A percentile compares a stretch with the other conserved stretches of the same genome.
These are phyloP conservation scores for Aureobasidium sp. DNA, from an alignment of 2,329 filamentous ascomycete genomes.

Conservation along the genomic window DNA sequence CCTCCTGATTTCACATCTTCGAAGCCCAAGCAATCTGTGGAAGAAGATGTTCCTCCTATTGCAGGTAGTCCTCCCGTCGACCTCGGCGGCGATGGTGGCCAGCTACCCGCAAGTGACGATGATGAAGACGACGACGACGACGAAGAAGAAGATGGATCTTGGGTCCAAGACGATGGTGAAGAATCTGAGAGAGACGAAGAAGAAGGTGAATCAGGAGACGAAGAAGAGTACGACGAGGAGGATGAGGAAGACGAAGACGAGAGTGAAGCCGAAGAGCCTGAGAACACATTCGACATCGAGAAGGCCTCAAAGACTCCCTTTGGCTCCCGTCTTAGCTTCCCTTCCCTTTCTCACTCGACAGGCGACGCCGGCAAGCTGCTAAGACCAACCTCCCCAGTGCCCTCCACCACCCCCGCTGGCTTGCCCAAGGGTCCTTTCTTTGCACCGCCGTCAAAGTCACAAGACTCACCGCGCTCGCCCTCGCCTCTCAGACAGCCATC, in stretches of 20 bases:
- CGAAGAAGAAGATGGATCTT: slow-evolving; percentile 29
- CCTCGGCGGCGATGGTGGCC: slow-evolving; percentile 25
- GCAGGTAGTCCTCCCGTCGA: slow-evolving; percentile 44
- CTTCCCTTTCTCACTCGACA: slow-evolving; percentile 7
- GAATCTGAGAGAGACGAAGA: slow-evolving; percentile 37
- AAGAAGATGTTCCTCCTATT: slow-evolving; percentile 34
- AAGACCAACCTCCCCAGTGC: slow-evolving; percentile 1
- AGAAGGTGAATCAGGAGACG: slow-evolving; percentile 30
- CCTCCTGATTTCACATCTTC: slow-evolving; percentile 35
- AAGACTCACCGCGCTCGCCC: slow-evolving; percentile 54
- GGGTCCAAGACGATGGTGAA: slow-evolving; percentile 21
- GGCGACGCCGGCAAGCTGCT: slow-evolving; percentile 3
- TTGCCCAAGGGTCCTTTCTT: slow-evolving; percentile 18
- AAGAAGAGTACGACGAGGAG: slow-evolving; percentile 29
- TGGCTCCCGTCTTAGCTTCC: slow-evolving; percentile 17
- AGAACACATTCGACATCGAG: neutral
- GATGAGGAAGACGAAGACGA: slow-evolving; percentile 24
- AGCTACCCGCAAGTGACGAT: slow-evolving; percentile 24
- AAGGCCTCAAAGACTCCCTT: slow-evolving; percentile 8
- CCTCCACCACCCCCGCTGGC: slow-evolving; percentile 19
- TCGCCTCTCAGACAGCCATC: slow-evolving; percentile 57
- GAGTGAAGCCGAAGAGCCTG: slow-evolving; percentile 4
- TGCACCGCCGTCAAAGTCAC: slow-evolving; percentile 16
- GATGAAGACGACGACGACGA: slow-evolving; percentile 30
- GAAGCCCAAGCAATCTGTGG: slow-evolving; percentile 20